Conservation (phyloP, 2,329 filamentous ascomycete species). For the Furcasterigmium furcatum region DNA sequence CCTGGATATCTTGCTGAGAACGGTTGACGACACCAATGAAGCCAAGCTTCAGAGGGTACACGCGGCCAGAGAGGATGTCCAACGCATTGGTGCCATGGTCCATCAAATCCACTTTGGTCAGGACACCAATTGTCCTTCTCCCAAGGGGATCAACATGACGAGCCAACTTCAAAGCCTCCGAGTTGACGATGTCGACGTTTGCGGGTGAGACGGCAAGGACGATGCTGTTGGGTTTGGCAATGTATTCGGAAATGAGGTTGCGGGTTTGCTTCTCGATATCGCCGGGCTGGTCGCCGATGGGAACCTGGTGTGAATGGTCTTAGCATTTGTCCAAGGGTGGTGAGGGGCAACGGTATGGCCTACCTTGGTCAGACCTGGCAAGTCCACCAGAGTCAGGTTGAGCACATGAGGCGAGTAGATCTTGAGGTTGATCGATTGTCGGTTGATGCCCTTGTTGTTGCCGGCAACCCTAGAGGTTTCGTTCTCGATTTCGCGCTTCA, state of each 20-base stretch:
- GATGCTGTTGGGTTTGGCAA: slow-evolving; percentile 98
- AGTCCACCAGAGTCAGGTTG: slow-evolving; percentile 91
- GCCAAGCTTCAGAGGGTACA: slow-evolving; percentile 94
- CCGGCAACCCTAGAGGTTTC: slow-evolving; percentile 90
- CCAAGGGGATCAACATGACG: slow-evolving; percentile 95
- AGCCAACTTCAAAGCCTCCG: slow-evolving; percentile 92
- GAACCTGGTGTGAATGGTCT: slow-evolving; percentile 55
- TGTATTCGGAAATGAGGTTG: slow-evolving; percentile 95
- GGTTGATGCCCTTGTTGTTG: slow-evolving; percentile 97
- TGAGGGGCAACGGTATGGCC: neutral
- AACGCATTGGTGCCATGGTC: slow-evolving; percentile 97
- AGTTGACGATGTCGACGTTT: slow-evolving; percentile 98
- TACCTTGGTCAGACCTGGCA: slow-evolving; percentile 94
- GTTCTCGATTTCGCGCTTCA: slow-evolving; percentile 95
- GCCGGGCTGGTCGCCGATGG: slow-evolving; percentile 93
- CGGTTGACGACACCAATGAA: slow-evolving; percentile 98
- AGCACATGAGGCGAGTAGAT: slow-evolving; percentile 97
- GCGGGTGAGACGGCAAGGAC: slow-evolving; percentile 94
- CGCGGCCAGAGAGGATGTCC: slow-evolving; percentile 94
- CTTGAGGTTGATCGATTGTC: slow-evolving; percentile 96
- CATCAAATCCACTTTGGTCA: slow-evolving; percentile 98
- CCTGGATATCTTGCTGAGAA: slow-evolving; percentile 96
- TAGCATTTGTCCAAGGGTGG: slow-evolving; percentile 2
- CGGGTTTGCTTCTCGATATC: slow-evolving; percentile 99
- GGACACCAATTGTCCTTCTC: slow-evolving; percentile 89